Conservation (phyloP, 2,329 filamentous ascomycete species). For the Ceratocystis alfenasii region DNA sequence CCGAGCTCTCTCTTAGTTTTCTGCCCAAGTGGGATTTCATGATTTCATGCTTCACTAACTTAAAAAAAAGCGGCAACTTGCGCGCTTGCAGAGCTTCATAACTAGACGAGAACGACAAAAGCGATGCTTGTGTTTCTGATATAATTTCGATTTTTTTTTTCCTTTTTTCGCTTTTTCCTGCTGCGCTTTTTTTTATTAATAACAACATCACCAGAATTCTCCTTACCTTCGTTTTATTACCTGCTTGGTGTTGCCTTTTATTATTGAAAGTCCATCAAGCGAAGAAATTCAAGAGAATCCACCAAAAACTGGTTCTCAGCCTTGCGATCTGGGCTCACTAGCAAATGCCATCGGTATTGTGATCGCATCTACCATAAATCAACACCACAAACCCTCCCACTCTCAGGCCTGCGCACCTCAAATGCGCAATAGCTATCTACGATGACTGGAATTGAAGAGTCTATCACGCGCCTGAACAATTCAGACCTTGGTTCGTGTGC, state of each 20-base stretch:
- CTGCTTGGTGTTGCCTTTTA: not conserved
- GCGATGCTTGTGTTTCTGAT: not conserved
- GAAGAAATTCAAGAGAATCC: not conserved
- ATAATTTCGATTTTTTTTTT: not conserved
- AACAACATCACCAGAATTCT: not conserved
- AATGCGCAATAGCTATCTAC: conserved; percentile 13
- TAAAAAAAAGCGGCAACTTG: conserved; percentile 4
- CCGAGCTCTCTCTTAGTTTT: conserved; percentile 1
- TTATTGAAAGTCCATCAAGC: not conserved
- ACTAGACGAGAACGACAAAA: not conserved
- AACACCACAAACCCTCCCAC: not conserved
- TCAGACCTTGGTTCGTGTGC: conserved; percentile 41
- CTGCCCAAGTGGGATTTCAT: not conserved
- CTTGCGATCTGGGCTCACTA: not conserved
- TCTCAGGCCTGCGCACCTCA: conserved; percentile 10
- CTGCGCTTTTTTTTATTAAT: not conserved
- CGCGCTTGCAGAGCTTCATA: not conserved
- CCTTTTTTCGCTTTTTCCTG: not conserved
- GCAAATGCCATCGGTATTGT: not conserved
- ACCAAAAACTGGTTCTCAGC: not conserved
- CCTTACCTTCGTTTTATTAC: not conserved
- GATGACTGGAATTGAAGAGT: conserved; percentile 45
- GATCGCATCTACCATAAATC: not conserved
- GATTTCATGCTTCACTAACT: not conserved
- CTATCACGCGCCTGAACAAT: conserved; percentile 47